These are phyloP conservation scores for Dothistroma septosporum DNA, from an alignment of 2,329 filamentous ascomycete genomes.

Conservation along the genomic window DNA sequence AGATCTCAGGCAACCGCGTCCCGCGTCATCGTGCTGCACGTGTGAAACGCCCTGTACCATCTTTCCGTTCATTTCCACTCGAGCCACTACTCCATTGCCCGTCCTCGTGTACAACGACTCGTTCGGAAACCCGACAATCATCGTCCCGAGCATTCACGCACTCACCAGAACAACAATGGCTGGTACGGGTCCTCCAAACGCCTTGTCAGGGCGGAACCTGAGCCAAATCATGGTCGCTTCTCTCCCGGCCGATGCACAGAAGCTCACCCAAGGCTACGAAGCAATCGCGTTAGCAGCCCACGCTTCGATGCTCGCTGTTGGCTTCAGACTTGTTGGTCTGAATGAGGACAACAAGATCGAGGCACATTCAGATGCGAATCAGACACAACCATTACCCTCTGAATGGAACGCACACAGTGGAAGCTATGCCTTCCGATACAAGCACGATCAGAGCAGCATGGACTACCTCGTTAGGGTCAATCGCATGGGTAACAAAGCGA, in stretches of 20 bases:
- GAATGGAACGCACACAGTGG: slow-evolving; percentile 76
- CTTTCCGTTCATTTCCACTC: no score
- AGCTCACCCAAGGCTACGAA: slow-evolving; percentile 69
- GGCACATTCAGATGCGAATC: slow-evolving; percentile 31
- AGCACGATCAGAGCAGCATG: slow-evolving; percentile 79
- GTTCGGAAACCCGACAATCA: neutral
- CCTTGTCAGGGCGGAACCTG: slow-evolving; percentile 43
- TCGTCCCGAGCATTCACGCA: neutral
- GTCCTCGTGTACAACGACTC: neutral
- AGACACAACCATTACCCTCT: slow-evolving; percentile 61
- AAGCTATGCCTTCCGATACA: slow-evolving; percentile 76
- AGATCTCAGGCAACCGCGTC: no score
- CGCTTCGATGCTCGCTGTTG: slow-evolving; percentile 73
- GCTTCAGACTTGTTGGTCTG: slow-evolving; percentile 78
- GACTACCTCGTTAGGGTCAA: slow-evolving; percentile 77
- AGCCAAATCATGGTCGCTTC: slow-evolving; percentile 43
- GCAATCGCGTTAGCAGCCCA: slow-evolving; percentile 80
- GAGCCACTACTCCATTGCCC: neutral
- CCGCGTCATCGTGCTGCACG: no score
- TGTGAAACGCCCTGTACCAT: no score
- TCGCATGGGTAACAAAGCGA: slow-evolving; percentile 76
- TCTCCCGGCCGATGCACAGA: slow-evolving; percentile 39
- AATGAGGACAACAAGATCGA: slow-evolving; percentile 70
- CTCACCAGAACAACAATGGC: neutral
- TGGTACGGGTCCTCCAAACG: slow-evolving; percentile 31